A percentile compares a stretch with the other conserved stretches of the same genome.
Conservation (phyloP, 169 alveolate species). For the Plasmodium ovale region DNA sequence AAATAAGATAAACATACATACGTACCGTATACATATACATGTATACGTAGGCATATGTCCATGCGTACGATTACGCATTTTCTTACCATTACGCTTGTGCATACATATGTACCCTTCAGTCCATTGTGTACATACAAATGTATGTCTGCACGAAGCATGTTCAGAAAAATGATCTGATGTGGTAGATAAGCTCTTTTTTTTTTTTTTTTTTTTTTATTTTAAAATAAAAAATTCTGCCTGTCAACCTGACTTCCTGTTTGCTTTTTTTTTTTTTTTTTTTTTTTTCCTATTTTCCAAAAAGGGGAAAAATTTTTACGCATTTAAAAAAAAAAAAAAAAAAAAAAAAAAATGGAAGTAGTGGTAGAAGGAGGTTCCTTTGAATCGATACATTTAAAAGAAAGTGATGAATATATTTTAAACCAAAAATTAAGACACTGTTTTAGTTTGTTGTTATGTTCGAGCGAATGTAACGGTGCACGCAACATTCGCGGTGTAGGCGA, state of each 20-base stretch:
- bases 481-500: too few relatives aligned
- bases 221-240: too few relatives aligned
- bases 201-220: background rate
- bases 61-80: too few relatives aligned
- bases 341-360: slow-evolving; percentile 20
- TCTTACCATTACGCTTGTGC: too few relatives aligned
- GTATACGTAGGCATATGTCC: background rate
- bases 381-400: background rate
- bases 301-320: background rate
- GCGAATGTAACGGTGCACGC: too few relatives aligned
- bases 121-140: too few relatives aligned
- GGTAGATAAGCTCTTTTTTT: too few relatives aligned
- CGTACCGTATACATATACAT: too few relatives aligned
- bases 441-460: slow-evolving; percentile 1
- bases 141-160: too few relatives aligned
- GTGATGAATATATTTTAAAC: slow-evolving; percentile 2
- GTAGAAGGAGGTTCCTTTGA: slow-evolving; percentile 13
- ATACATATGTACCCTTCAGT: too few relatives aligned
- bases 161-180: too few relatives aligned
- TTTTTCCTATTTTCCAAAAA: background rate
- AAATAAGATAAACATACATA: too few relatives aligned
- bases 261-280: slow-evolving; percentile 2
- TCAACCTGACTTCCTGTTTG: background rate
- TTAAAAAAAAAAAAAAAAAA: background rate
- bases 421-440: slow-evolving; percentile 5